Base-by-base conservation (phyloP, 2,329 filamentous ascomycete genomes). In the Ophiosphaerella herpotricha region DNA sequence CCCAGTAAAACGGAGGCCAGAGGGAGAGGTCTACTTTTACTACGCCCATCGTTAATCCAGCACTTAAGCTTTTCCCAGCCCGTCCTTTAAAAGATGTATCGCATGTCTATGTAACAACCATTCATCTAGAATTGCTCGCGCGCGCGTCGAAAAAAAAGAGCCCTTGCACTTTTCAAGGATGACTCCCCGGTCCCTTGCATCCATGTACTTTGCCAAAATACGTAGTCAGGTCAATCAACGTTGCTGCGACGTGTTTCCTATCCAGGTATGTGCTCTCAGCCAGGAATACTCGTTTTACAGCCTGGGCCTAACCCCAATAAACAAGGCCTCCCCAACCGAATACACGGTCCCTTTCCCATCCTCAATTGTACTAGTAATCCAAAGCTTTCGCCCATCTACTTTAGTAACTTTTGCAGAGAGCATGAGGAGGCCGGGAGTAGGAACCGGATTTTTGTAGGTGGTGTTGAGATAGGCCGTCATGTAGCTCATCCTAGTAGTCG, bases 361-460 rank as follows among this genome's bases (percentile, higher is more conserved):
- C 62, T 81, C 78, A 16, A 86, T 67, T 29, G 73, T 75, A 1
- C 74, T 80, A 40, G 74, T 72, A 7, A 80, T 64, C 57, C 73
- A 84, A 14, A 78, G 71, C 72, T 87, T 87, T 56, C 82, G 76
- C 4, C 81, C 80, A 37, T 84, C 80, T 9, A 71, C 63, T 61
- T 74, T 79, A 16, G 74, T 64, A 32, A 80, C 56, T 58, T 69
- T 73, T 0, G 77, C 76, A 16, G 68, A 78, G 13, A 78, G 76
- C 21, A 85, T 58, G 24, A 85, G 62, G 4, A 76, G 71, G 1
- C 74, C 71, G 0, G 80, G 79, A 1, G 82, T 82, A 7, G 64
- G 66, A 1, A 86, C 76, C 0, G 84, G 83, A 52, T 66, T 75
- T 46, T 79, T 58, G 59, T 83, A 87, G 14, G 68, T 76, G 2